phyloP scores from a whole-genome alignment of 108 stramenopile species.

The Ochromonas danica region DNA sequence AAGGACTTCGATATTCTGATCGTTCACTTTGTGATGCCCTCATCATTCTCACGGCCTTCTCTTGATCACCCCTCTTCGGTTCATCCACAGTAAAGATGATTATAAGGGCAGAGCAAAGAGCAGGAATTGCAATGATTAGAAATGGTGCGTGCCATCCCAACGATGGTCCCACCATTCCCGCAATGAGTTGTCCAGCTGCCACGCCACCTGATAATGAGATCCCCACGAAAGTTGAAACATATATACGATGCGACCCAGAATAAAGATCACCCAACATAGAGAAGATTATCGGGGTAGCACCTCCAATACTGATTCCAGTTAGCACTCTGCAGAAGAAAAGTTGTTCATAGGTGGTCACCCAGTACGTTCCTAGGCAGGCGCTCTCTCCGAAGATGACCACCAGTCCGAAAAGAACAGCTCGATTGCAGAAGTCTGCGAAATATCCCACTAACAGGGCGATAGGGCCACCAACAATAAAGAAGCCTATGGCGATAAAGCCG shows the following conservation, averaged over 20 bases:
- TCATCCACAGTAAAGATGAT: slow-evolving; percentile 63
- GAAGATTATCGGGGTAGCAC: slow-evolving; percentile 75
- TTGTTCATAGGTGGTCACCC: slow-evolving; percentile 60
- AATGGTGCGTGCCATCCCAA: slow-evolving; percentile 78
- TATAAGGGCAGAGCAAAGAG: slow-evolving; percentile 62
- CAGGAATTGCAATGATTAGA: slow-evolving; percentile 65
- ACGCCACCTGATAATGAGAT: slow-evolving; percentile 71
- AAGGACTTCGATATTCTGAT: too few species aligned
- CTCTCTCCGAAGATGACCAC: slow-evolving; percentile 75
- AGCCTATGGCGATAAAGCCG: slow-evolving; percentile 73
- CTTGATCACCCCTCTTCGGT: slow-evolving; percentile 44
- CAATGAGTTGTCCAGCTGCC: slow-evolving; percentile 48
- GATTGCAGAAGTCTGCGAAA: slow-evolving; percentile 46
- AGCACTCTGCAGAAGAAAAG: slow-evolving; percentile 71
- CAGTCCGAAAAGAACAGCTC: slow-evolving; percentile 59
- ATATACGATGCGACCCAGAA: slow-evolving; percentile 60
- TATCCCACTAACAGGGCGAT: slow-evolving; percentile 63
- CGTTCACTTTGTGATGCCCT: too few species aligned
- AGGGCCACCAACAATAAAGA: slow-evolving; percentile 73
- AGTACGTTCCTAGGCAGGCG: slow-evolving; percentile 71
- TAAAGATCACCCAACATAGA: slow-evolving; percentile 75
- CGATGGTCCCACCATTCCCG: slow-evolving; percentile 71
- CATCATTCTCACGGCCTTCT: not conserved
- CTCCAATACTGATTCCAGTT: slow-evolving; percentile 74
- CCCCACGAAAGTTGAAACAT: slow-evolving; percentile 65